Evolutionary conservation across 2,329 filamentous ascomycete genomes (phyloP).

Genomic region (Incumbomyces delicatus): DNA sequence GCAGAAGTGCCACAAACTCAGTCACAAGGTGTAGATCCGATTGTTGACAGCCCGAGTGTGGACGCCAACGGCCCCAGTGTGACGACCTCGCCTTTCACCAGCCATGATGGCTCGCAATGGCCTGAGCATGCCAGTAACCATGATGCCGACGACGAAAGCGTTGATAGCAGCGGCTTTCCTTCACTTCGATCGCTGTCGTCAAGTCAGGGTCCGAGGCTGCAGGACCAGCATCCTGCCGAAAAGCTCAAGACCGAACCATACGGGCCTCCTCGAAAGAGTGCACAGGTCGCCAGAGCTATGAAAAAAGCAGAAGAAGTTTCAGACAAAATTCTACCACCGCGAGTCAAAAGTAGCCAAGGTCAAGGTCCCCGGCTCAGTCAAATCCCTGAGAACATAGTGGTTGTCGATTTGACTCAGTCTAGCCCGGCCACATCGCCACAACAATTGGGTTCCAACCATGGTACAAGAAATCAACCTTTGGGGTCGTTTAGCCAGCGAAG

Average conservation of each 20-base stretch:
- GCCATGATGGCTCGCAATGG: neutral
- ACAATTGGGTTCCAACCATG: neutral
- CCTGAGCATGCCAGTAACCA: neutral
- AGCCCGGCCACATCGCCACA: conserved; percentile 23
- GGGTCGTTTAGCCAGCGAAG: too few species aligned
- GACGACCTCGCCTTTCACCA: neutral
- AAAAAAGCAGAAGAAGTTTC: neutral
- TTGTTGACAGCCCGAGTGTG: neutral
- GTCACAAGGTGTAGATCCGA: neutral
- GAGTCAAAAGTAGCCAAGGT: conserved; percentile 2
- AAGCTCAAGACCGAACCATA: neutral
- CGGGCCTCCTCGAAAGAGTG: neutral
- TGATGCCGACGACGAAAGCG: conserved; percentile 10
- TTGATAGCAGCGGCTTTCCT: conserved; percentile 16
- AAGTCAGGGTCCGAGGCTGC: conserved; percentile 6
- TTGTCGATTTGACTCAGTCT: conserved; percentile 31
- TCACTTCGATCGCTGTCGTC: conserved; percentile 15
- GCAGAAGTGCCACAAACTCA: conserved; percentile 13
- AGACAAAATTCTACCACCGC: too few species aligned
- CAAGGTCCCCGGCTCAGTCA: conserved; percentile 13
- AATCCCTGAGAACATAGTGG: conserved; percentile 17
- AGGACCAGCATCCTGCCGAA: neutral
- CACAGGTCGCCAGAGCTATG: neutral
- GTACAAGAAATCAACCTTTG: too few species aligned
- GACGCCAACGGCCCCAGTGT: neutral